Conservation (phyloP, 768 basidiomycete genomes). For the Tubosaeta sp. region DNA sequence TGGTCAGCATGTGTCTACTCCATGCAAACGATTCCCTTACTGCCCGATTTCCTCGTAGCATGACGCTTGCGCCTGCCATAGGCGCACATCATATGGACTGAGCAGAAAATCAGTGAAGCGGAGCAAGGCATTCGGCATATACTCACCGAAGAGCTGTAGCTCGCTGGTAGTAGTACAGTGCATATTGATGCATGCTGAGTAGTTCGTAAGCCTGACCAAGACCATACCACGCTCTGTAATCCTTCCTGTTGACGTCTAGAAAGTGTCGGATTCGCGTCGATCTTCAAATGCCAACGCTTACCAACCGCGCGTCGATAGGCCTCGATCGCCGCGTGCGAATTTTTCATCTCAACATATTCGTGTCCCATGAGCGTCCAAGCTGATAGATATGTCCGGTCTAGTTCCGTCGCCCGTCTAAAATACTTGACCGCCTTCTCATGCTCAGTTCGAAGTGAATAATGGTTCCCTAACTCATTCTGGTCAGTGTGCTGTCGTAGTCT, state of each 20-base stretch:
- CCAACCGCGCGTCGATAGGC: conserved; percentile 95
- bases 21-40: conserved; percentile 37
- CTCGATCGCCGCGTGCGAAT: conserved; percentile 98
- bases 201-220: conserved; percentile 98
- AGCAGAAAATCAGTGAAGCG: neutral
- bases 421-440: conserved; percentile 96
- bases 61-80: conserved; percentile 93
- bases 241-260: conserved; percentile 91
- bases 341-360: conserved; percentile 98
- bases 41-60: conserved; percentile 91
- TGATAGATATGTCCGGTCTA: conserved; percentile 91
- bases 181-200: conserved; percentile 94
- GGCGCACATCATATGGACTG: conserved; percentile 91
- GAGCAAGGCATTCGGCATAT: neutral
- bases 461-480: conserved; percentile 65
- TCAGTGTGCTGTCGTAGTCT: neutral
- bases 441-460: conserved; percentile 89
- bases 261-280: neutral
- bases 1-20: conserved; percentile 2
- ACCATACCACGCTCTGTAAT: conserved; percentile 98
- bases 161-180: conserved; percentile 93
- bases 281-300: conserved; percentile 36
- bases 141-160: conserved; percentile 84
- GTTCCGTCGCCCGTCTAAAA: conserved; percentile 89
- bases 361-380: conserved; percentile 99